Conservation (phyloP, 139 green algal genomes). For the Yamagishiella unicocca region DNA sequence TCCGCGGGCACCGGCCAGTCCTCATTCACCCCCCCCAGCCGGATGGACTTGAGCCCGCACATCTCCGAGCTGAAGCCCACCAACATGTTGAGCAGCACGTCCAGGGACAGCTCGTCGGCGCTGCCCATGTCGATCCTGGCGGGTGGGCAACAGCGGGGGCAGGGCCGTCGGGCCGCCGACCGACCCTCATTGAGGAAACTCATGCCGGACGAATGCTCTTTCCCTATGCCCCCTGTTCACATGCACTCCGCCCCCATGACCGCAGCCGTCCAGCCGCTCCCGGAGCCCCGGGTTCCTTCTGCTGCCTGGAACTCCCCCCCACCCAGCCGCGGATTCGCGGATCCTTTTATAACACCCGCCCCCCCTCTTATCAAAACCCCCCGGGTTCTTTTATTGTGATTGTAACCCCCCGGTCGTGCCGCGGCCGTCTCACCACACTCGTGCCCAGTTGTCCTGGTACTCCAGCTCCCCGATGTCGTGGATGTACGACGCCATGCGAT, state of each 20-base stretch:
- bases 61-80: slow-evolving; percentile 82
- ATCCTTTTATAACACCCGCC: too few relatives aligned
- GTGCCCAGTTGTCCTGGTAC: slow-evolving; percentile 65
- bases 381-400: too few relatives aligned
- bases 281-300: too few relatives aligned
- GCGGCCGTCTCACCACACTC: slow-evolving; percentile 66
- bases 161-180: background rate
- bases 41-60: slow-evolving; percentile 68
- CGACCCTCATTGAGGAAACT: too few relatives aligned
- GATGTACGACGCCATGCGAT: slow-evolving; percentile 64
- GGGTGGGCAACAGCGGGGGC: background rate
- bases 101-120: slow-evolving; percentile 89
- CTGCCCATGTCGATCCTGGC: slow-evolving; percentile 88
- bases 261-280: too few relatives aligned
- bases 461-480: slow-evolving; percentile 84
- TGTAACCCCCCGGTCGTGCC: background rate
- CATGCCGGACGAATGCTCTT: too few relatives aligned
- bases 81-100: slow-evolving; percentile 92
- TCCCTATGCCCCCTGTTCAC: too few relatives aligned
- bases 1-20: slow-evolving; percentile 73
- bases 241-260: too few relatives aligned
- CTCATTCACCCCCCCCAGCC: slow-evolving; percentile 78
- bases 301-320: too few relatives aligned
- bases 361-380: too few relatives aligned
- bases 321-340: too few relatives aligned